A percentile compares a stretch with the other conserved stretches of the same genome.
Conservation (phyloP, 2,329 filamentous ascomycete species). For the Blumeria hordei region DNA sequence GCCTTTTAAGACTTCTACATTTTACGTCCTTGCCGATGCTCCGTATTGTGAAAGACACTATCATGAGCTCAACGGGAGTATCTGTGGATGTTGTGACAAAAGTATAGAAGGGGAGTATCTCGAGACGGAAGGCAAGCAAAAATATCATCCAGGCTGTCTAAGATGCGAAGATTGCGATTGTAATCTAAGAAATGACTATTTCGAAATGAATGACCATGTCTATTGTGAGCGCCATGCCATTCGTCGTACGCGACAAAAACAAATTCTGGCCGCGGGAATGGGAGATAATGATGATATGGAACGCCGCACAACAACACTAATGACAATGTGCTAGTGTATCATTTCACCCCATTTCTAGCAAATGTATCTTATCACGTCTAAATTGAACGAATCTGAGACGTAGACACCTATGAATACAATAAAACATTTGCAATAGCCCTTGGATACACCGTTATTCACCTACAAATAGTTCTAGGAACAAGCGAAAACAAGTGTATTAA, state of each 20-base stretch:
- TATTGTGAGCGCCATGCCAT: conserved; percentile 76
- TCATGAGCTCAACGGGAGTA: conserved; percentile 67
- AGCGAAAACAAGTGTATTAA: too few species aligned
- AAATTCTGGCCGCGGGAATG: conserved; percentile 6
- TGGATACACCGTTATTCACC: too few species aligned
- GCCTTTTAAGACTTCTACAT: conserved; percentile 68
- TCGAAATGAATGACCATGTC: conserved; percentile 55
- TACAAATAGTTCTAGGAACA: too few species aligned
- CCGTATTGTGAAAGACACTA: conserved; percentile 89
- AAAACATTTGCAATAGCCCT: too few species aligned
- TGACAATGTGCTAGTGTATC: conserved; percentile 19
- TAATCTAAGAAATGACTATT: conserved; percentile 64
- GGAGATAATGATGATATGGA: conserved; percentile 17
- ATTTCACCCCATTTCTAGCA: too few species aligned
- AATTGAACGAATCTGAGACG: too few species aligned
- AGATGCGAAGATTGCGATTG: conserved; percentile 56
- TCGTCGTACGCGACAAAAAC: conserved; percentile 10
- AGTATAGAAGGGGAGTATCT: conserved; percentile 91
- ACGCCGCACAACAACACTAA: conserved; percentile 23
- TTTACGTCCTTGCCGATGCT: conserved; percentile 70
- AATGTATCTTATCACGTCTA: too few species aligned
- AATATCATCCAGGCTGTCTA: conserved; percentile 76
- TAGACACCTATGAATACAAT: too few species aligned
- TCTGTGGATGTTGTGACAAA: conserved; percentile 54
- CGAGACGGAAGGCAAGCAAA: conserved; percentile 52